phyloP scores from a whole-genome alignment of 148 eudicot genomes.

The Arbutus unedo region DNA sequence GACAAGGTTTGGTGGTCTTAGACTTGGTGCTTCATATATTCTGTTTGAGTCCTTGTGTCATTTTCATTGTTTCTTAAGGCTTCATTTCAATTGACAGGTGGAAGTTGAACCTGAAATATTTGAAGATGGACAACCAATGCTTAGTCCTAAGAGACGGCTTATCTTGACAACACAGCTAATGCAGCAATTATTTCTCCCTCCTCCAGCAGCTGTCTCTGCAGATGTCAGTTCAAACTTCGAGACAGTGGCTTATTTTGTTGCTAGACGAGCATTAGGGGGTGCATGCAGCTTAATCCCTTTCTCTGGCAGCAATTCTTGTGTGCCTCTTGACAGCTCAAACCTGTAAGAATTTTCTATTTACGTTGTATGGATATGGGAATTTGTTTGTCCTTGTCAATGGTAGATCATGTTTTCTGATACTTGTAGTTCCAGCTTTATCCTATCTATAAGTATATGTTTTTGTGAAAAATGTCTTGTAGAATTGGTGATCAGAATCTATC shows the following conservation, averaged over 20 bases:
- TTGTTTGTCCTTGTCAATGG: not conserved
- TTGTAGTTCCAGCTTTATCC: slow-evolving; percentile 5
- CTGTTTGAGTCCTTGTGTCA: not conserved
- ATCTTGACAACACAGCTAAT: slow-evolving; percentile 69
- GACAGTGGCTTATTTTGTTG: slow-evolving; percentile 43
- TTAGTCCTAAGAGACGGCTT: slow-evolving; percentile 71
- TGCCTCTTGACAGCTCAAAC: slow-evolving; percentile 27
- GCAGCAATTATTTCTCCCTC: slow-evolving; percentile 78
- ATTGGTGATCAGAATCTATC: slow-evolving; percentile 38
- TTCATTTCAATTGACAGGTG: slow-evolving; percentile 43
- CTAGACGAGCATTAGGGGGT: slow-evolving; percentile 67
- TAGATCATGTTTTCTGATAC: not conserved
- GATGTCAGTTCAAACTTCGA: slow-evolving; percentile 58
- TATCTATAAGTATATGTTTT: slow-evolving; percentile 3
- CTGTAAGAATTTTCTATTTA: slow-evolving; percentile 41
- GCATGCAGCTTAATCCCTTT: slow-evolving; percentile 55
- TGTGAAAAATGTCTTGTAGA: slow-evolving; percentile 27
- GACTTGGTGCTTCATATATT: not conserved
- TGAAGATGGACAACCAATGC: slow-evolving; percentile 46
- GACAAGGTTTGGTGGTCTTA: slow-evolving; percentile 53
- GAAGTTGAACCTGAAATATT: slow-evolving; percentile 47
- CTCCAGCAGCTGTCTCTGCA: slow-evolving; percentile 47
- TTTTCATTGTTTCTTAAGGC: not conserved
- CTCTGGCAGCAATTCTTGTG: slow-evolving; percentile 29
- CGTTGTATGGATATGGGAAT: not conserved